phyloP scores from a whole-genome alignment of 1,284 basidiomycete species.

The Marasmius tenuissimus region DNA sequence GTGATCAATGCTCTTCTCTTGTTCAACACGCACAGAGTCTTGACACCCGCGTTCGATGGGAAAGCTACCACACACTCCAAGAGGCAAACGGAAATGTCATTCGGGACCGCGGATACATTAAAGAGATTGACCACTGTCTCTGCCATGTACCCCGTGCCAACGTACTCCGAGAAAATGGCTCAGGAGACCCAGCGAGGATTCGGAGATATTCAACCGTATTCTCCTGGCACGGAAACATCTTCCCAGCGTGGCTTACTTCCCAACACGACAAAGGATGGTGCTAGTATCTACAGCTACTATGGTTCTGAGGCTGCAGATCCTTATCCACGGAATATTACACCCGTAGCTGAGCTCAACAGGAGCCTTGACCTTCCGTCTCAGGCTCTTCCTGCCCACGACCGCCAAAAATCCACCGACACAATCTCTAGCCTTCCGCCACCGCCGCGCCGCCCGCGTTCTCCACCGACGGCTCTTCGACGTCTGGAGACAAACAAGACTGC shows the following conservation, averaged over 20 bases:
- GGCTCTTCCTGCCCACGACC: conserved; percentile 14
- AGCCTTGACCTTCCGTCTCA: not conserved
- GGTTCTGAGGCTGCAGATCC: conserved; percentile 20
- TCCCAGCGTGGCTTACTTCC: conserved; percentile 14
- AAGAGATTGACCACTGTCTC: conserved; percentile 5
- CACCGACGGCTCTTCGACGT: conserved; percentile 7
- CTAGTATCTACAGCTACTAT: conserved; percentile 23
- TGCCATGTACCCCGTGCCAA: not conserved
- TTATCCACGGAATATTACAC: conserved; percentile 32
- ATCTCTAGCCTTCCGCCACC: conserved; percentile 24
- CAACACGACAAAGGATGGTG: conserved; percentile 20
- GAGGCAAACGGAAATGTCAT: conserved; percentile 11
- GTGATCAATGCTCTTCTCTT: conserved; percentile 63
- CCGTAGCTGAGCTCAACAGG: conserved; percentile 29
- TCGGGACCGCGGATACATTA: conserved; percentile 13
- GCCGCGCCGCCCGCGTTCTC: conserved; percentile 28
- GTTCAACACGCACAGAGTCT: conserved; percentile 65
- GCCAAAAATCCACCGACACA: conserved; percentile 19
- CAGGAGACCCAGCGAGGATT: conserved; percentile 13
- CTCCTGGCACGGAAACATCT: conserved; percentile 8
- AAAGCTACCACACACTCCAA: conserved; percentile 1
- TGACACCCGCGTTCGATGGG: conserved; percentile 50
- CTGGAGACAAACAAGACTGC: not conserved
- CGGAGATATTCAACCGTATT: not conserved
- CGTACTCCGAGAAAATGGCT: conserved; percentile 17